Conservation (phyloP, 345 rosid genomes). For the Stellera chamaejasme region DNA sequence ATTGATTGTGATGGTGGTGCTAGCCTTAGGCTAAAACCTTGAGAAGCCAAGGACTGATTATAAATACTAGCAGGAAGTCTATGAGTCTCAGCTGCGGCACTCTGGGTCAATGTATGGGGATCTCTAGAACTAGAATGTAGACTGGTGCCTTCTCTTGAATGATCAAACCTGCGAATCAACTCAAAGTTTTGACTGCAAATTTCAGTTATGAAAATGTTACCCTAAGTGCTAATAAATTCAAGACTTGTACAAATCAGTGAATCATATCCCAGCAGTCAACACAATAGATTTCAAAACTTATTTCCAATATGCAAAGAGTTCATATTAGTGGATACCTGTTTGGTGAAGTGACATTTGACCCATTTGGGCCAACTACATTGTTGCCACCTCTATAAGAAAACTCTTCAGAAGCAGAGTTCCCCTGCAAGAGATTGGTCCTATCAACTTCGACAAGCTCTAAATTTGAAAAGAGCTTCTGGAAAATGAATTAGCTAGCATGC, state of each 20-base stretch:
- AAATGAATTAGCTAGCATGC: conserved; percentile 12
- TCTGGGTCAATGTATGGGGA: conserved; percentile 9
- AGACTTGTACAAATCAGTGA: not conserved
- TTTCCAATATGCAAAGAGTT: conserved; percentile 5
- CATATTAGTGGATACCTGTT: conserved; percentile 23
- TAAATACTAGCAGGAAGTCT: conserved; percentile 13
- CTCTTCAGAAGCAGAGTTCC: conserved; percentile 19
- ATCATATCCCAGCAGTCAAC: no score
- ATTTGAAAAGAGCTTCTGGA: not conserved
- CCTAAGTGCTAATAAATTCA: not conserved
- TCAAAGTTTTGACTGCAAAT: conserved; percentile 31
- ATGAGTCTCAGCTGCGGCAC: conserved; percentile 12
- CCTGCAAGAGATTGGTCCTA: conserved; percentile 15
- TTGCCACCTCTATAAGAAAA: conserved; percentile 18
- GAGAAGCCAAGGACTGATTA: conserved; percentile 28
- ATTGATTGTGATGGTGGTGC: conserved; percentile 36
- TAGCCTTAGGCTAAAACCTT: conserved; percentile 43
- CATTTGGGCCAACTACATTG: conserved; percentile 18
- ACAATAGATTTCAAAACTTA: not conserved
- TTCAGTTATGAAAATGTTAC: conserved; percentile 1
- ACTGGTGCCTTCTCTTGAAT: conserved; percentile 15
- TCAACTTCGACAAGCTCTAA: not conserved
- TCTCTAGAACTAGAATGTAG: conserved; percentile 13
- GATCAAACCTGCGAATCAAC: conserved; percentile 31
- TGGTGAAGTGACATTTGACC: conserved; percentile 18